These are phyloP conservation scores for Crotalaria pallida DNA, from an alignment of 306 rosid genomes.

Conservation along the genomic window DNA sequence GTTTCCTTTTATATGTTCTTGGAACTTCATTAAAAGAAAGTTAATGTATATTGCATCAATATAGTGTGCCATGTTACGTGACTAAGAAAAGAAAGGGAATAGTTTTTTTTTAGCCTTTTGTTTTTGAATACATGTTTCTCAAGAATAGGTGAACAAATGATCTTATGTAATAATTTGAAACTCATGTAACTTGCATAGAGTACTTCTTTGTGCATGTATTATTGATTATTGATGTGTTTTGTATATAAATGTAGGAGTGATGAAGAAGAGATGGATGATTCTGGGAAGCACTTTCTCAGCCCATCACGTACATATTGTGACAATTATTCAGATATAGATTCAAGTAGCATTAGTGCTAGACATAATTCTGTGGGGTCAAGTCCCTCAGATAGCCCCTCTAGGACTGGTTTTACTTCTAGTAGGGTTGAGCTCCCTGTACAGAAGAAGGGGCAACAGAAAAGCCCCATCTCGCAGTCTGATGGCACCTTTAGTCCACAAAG, in stretches of 20 bases:
- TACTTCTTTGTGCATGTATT: not conserved
- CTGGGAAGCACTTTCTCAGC: conserved; percentile 58
- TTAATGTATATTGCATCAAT: not conserved
- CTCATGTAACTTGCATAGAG: not conserved
- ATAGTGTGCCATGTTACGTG: not conserved
- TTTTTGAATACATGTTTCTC: not conserved
- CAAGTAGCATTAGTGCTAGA: conserved; percentile 76
- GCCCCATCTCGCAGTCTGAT: conserved; percentile 34
- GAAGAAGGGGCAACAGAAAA: conserved; percentile 51
- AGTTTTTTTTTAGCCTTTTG: conserved; percentile 12
- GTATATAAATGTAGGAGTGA: conserved; percentile 59
- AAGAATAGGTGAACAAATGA: not conserved
- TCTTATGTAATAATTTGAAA: conserved; percentile 6
- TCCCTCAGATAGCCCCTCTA: conserved; percentile 75
- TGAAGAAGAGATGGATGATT: conserved; percentile 70
- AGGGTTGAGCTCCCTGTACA: conserved; percentile 58
- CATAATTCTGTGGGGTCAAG: conserved; percentile 60
- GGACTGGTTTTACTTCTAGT: conserved; percentile 54
- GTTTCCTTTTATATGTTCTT: not conserved
- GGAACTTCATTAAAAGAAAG: not conserved
- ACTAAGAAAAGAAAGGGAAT: not conserved
- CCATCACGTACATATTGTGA: conserved; percentile 69
- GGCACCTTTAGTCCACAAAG: conserved; percentile 46
- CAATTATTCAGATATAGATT: conserved; percentile 61
- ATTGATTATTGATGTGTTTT: not conserved